These are phyloP conservation scores for Solanum appendiculatum DNA, from an alignment of 257 asterid species.

Conservation along the genomic window DNA sequence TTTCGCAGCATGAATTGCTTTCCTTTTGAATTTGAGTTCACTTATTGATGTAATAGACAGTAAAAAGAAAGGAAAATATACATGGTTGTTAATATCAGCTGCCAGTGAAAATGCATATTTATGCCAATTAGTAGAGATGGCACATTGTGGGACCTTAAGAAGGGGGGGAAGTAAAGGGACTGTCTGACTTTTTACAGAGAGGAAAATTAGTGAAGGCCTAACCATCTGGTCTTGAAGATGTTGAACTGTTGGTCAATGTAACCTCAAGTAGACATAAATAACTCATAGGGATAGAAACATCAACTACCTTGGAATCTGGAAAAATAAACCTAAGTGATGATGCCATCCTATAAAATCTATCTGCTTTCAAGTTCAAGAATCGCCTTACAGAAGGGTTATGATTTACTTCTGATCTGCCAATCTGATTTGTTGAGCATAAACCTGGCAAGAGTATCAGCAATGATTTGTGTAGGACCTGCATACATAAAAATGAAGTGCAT, in stretches of 20 bases:
- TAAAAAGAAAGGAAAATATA: neutral
- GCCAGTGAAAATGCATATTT: neutral
- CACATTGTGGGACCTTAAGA: neutral
- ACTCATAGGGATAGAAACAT: neutral
- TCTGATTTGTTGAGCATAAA: neutral
- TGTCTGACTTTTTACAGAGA: neutral
- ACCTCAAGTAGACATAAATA: neutral
- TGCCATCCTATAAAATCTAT: neutral
- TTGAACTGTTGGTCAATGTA: neutral
- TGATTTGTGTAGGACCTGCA: neutral
- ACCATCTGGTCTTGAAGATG: neutral
- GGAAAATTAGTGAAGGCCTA: neutral
- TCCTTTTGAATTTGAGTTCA: neutral
- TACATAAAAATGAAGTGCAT: neutral
- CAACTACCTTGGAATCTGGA: neutral
- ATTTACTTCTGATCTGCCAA: neutral
- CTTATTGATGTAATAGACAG: neutral
- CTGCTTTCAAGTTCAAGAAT: neutral
- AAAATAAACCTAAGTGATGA: neutral
- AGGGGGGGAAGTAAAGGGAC: neutral
- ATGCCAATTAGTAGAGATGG: neutral
- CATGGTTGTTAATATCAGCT: neutral
- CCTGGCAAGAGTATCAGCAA: neutral
- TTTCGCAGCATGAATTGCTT: neutral
- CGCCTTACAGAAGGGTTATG: neutral